Base-by-base conservation (phyloP, 352 stramenopile species). In the Pythium aquatile region DNA sequence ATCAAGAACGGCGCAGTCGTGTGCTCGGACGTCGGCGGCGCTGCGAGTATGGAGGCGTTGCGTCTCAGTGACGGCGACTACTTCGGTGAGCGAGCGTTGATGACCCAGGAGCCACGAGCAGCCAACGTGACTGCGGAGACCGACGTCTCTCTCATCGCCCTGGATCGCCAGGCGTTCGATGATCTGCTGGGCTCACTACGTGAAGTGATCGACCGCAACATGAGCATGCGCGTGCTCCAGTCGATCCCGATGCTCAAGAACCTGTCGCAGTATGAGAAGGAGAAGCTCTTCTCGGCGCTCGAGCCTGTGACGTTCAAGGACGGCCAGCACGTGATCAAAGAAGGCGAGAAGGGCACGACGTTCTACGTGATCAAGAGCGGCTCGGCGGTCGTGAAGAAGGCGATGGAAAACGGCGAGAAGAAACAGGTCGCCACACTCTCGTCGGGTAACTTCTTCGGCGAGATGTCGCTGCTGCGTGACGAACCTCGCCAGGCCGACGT, bases 41-140 rank as follows among this genome's bases (percentile, higher is more conserved):
- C 74, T 32, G 76, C 90, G 35, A 90, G 88, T 20, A 81, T 89
- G 48, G 91, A 97, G 72, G 78, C 98, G 65, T 97, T 97, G 74
- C 88, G 93, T 54, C 75, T 98, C 13, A 83, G 80, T 16, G 90
- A 90, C 9, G 94, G 96, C 16, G 93, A 98, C 68, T 98, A 96
- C 76, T 99, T 99, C 76, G 96, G 94, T 29, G 96, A 99, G 72
- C 84, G 94, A n/a, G 94, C 96, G 32, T 75, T 98, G 37, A 77
- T 98, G 8, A 93, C 85, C 16, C 96, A 96, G 44, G 93, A 99
- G 70, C 94, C 93, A 0, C 91, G 93, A 14, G 88, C 92, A 0
- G 93, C 92, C 0, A 90, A 90, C 40, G 65, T 98, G 4, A 91
- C 86, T 16, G 55, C 87, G 13, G 86, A 65, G 59, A 65, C 49